phyloP scores from a whole-genome alignment of 768 basidiomycete genomes.

The Rhizopogon rudus region DNA sequence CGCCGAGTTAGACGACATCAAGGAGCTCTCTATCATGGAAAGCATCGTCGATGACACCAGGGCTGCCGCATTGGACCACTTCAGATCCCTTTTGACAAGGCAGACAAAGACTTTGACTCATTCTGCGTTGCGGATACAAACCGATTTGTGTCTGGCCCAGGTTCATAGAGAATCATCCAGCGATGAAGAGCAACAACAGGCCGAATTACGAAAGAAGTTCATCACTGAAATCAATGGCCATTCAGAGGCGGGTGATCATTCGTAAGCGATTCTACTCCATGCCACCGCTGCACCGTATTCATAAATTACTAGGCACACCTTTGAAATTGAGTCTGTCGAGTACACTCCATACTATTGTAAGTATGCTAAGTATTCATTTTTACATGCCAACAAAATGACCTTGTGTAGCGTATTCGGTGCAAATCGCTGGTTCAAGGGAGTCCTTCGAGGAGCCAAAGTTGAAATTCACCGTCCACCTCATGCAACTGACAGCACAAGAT shows the following conservation, averaged over 20 bases:
- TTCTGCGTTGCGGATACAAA: slow-evolving; percentile 7
- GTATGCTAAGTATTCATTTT: not conserved
- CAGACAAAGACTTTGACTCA: not conserved
- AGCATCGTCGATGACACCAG: not conserved
- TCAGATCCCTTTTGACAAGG: not conserved
- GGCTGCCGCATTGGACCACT: not conserved
- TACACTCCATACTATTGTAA: not conserved
- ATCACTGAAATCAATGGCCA: slow-evolving; percentile 15
- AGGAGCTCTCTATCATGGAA: slow-evolving; percentile 2
- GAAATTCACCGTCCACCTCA: slow-evolving; percentile 18
- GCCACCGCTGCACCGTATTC: not conserved
- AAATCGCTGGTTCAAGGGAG: slow-evolving; percentile 14
- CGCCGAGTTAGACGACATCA: slow-evolving; percentile 1
- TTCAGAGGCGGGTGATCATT: slow-evolving; percentile 1
- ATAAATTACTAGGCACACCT: slow-evolving; percentile 3
- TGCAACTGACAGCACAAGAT: slow-evolving; percentile 25
- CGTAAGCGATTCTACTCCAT: slow-evolving; percentile 2
- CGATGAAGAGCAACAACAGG: slow-evolving; percentile 6
- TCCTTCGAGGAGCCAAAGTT: slow-evolving; percentile 12
- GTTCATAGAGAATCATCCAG: slow-evolving; percentile 1
- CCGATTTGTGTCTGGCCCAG: not conserved
- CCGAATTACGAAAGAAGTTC: slow-evolving; percentile 8
- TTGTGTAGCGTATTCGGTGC: not conserved
- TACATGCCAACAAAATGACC: not conserved
- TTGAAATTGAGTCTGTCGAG: slow-evolving; percentile 1